Conservation (phyloP, 1,284 basidiomycete species). For the Thecaphora thlaspeos region DNA sequence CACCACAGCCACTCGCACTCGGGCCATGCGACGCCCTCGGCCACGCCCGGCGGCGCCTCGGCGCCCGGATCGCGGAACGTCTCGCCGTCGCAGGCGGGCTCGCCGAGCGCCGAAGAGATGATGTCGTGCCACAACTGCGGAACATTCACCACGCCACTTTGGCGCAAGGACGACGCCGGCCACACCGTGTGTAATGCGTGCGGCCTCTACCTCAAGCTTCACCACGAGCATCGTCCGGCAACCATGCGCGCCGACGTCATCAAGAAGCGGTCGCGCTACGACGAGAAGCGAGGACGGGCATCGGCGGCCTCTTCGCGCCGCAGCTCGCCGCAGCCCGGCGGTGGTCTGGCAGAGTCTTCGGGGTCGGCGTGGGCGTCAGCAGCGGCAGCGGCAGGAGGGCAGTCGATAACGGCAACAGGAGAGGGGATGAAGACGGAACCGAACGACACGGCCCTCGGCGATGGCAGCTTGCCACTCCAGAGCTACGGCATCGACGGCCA, state of each 20-base stretch:
- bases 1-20: constrained; percentile 37
- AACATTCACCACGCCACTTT: constrained; percentile 53
- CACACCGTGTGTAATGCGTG: constrained; percentile 53
- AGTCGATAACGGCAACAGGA: too few species aligned
- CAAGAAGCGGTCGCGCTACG: constrained; percentile 50
- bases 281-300: constrained; percentile 31
- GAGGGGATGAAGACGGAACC: too few species aligned
- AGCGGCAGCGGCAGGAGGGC: too few species aligned
- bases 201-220: constrained; percentile 50
- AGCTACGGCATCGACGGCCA: too few species aligned
- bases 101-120: constrained; percentile 21
- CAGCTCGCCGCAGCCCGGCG: constrained; percentile 27
- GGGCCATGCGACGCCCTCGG: constrained; percentile 32
- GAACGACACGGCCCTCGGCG: too few species aligned
- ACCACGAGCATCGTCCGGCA: constrained; percentile 45
- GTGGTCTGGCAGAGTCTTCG: not conserved
- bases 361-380: not conserved
- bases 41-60: constrained; percentile 31
- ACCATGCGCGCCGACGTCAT: constrained; percentile 54
- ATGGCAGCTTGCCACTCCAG: too few species aligned
- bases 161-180: constrained; percentile 51
- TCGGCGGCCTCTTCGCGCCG: constrained; percentile 16
- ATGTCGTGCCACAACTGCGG: constrained; percentile 54
- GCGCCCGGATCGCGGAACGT: constrained; percentile 23
- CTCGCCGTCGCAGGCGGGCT: constrained; percentile 19